These are phyloP conservation scores for Apiotrichum veenhuisii DNA, from an alignment of 1,284 basidiomycete species.

Conservation along the genomic window DNA sequence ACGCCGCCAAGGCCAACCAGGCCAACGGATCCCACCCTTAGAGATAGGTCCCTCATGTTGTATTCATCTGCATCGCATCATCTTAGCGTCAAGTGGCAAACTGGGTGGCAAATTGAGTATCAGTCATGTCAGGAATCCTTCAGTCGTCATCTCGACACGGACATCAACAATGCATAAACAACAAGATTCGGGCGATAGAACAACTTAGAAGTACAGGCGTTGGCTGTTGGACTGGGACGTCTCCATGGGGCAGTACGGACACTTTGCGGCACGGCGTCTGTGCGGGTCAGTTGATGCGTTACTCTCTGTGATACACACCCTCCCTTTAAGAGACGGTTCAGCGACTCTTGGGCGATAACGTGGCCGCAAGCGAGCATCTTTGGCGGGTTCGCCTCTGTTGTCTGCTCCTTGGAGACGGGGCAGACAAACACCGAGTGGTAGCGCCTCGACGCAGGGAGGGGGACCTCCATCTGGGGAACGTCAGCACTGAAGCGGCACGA, in stretches of 20 bases:
- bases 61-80: conserved; percentile 8
- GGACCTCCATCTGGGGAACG: conserved; percentile 80
- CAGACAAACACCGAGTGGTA: conserved; percentile 98
- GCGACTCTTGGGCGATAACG: conserved; percentile 82
- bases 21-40: neutral
- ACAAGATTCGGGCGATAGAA: neutral
- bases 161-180: conserved; percentile 3
- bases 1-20: conserved; percentile 1
- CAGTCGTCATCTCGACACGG: no score
- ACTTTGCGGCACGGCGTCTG: conserved; percentile 46
- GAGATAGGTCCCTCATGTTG: conserved; percentile 1
- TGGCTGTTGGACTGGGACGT: conserved; percentile 39
- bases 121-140: neutral
- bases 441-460: conserved; percentile 73
- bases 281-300: conserved; percentile 13
- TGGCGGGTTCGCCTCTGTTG: conserved; percentile 87
- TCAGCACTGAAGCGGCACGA: neutral
- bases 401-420: conserved; percentile 95
- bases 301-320: conserved; percentile 59
- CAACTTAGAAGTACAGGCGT: conserved; percentile 43
- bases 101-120: neutral
- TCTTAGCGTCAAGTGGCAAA: neutral
- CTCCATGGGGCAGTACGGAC: conserved; percentile 49
- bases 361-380: conserved; percentile 98
- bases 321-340: conserved; percentile 78